These are phyloP conservation scores for Coemansia sp. DNA, from an alignment of 192 early-diverging fungal genomes.

Conservation along the genomic window DNA sequence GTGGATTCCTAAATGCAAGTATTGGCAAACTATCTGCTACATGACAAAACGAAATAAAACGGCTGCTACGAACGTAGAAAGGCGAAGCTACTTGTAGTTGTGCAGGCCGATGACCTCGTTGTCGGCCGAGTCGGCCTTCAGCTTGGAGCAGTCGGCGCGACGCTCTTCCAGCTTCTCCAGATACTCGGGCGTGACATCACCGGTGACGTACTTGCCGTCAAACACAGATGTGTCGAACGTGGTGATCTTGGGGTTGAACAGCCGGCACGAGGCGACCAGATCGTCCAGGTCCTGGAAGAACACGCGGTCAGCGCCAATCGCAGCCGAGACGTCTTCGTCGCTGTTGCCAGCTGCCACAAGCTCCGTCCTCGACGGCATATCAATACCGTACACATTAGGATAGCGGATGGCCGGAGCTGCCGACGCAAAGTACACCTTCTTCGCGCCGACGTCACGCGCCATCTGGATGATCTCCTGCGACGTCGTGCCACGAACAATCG, in stretches of 20 bases:
- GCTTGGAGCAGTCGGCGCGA: conserved; percentile 48
- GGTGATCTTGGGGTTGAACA: conserved; percentile 81
- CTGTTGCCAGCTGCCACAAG: conserved; percentile 80
- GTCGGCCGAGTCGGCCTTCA: conserved; percentile 21
- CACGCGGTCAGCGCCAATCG: conserved; percentile 92
- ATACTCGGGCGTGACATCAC: conserved; percentile 69
- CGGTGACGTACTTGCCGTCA: conserved; percentile 91
- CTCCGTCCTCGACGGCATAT: conserved; percentile 95
- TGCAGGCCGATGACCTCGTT: conserved; percentile 54
- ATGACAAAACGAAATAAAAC: too few species aligned
- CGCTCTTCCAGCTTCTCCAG: conserved; percentile 56
- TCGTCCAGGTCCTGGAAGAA: conserved; percentile 92
- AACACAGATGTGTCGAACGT: conserved; percentile 97
- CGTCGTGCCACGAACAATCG: conserved; percentile 99
- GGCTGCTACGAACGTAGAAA: too few species aligned
- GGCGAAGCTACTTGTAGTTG: conserved; percentile 42
- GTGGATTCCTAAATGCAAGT: background rate
- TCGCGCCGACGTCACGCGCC: conserved; percentile 97
- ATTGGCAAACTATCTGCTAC: background rate
- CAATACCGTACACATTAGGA: conserved; percentile 99
- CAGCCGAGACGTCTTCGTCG: conserved; percentile 83
- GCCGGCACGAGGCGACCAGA: conserved; percentile 77
- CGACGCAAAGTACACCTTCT: conserved; percentile 99
- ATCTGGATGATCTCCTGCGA: conserved; percentile 99
- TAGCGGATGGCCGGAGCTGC: conserved; percentile 94